Conservation (phyloP, 192 early-diverging fungal genomes). For the Backusella sp. region DNA sequence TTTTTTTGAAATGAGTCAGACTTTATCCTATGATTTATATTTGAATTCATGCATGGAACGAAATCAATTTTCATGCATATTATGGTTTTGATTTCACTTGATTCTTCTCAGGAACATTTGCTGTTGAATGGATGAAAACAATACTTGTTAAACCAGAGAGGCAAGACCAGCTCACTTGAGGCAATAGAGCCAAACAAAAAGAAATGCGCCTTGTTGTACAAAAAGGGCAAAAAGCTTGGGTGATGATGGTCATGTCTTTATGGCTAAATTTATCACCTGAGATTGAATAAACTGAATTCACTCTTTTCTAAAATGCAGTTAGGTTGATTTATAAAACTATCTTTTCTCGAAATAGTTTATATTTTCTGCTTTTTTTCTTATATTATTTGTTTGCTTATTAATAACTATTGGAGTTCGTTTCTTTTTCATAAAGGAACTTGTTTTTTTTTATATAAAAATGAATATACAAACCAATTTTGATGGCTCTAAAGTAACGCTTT, state of each 20-base stretch:
- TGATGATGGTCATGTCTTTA: neutral
- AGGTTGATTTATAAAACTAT: neutral
- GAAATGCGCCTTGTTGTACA: neutral
- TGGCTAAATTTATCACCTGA: neutral
- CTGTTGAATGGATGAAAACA: too few relatives aligned
- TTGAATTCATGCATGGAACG: too few relatives aligned
- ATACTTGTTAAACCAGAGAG: too few relatives aligned
- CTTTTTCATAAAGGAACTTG: neutral
- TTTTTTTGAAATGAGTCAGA: too few relatives aligned
- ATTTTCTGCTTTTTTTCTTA: too few relatives aligned
- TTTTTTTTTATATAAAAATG: neutral
- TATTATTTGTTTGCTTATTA: neutral
- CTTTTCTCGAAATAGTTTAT: neutral
- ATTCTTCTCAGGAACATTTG: too few relatives aligned
- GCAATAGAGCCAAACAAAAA: neutral
- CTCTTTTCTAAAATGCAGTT: neutral
- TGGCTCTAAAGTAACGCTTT: neutral
- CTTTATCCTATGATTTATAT: neutral
- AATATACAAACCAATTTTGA: slow-evolving; percentile 1
- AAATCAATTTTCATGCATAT: neutral
- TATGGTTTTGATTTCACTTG: neutral
- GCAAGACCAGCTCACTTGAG: neutral
- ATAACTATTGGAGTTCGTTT: neutral
- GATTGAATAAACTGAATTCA: neutral
- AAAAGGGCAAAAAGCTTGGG: neutral